These are phyloP conservation scores for Xylariaceae sp. DNA, from an alignment of 2,329 filamentous ascomycete species.

Conservation along the genomic window DNA sequence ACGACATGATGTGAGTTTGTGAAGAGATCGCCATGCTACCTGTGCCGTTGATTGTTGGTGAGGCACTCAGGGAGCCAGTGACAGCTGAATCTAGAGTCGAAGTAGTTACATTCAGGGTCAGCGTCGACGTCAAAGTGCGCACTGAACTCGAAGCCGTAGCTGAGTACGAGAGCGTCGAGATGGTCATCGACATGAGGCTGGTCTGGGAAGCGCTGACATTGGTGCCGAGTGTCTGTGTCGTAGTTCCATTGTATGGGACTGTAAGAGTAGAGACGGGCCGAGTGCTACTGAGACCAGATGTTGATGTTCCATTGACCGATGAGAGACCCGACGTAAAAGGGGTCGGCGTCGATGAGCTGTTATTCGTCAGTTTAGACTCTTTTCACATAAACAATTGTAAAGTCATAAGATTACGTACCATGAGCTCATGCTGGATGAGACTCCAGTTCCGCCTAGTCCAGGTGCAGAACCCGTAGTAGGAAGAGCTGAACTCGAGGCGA, in stretches of 20 bases:
- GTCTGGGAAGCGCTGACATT: conserved; percentile 6
- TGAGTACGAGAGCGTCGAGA: conserved; percentile 8
- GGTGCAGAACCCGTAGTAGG: background rate
- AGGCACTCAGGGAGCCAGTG: conserved; percentile 13
- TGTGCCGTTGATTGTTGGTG: background rate
- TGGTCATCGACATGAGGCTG: conserved; percentile 12
- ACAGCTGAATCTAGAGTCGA: conserved; percentile 16
- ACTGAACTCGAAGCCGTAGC: conserved; percentile 12
- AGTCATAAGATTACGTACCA: conserved; percentile 4
- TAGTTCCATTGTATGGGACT: conserved; percentile 8
- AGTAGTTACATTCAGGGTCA: conserved; percentile 13
- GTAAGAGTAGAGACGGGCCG: conserved; percentile 2
- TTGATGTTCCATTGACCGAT: conserved; percentile 6
- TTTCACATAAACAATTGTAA: background rate
- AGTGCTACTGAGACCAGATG: conserved; percentile 6
- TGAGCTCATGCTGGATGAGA: background rate
- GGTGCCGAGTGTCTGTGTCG: conserved; percentile 15
- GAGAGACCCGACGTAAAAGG: background rate
- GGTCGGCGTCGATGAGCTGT: conserved; percentile 4
- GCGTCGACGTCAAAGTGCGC: conserved; percentile 11
- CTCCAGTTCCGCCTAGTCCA: background rate
- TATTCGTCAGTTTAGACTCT: background rate
- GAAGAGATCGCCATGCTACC: background rate
- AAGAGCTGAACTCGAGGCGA: conserved; percentile 2
- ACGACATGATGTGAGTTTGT: conserved; percentile 7